Evolutionary conservation across 306 rosid species (phyloP).

Genomic region (Ochetophila trinervis): DNA sequence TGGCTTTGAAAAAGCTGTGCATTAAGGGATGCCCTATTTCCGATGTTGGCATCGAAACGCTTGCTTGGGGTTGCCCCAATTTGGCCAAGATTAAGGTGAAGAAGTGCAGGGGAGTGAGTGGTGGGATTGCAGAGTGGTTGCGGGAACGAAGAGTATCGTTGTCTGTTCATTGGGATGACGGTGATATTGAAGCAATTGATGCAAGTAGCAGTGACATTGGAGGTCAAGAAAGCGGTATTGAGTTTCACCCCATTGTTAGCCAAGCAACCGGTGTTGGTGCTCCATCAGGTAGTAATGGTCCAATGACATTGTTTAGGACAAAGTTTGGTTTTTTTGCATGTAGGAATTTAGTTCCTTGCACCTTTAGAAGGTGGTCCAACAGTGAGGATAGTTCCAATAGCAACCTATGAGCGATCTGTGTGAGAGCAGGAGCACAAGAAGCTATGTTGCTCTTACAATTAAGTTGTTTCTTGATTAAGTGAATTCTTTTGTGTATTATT

Average conservation of each 20-base stretch:
- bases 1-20: conserved; percentile 69
- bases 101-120: conserved; percentile 69
- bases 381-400: not conserved
- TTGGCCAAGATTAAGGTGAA: conserved; percentile 77
- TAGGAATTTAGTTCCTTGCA: conserved; percentile 45
- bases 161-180: conserved; percentile 58
- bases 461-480: not conserved
- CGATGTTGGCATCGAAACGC: conserved; percentile 56
- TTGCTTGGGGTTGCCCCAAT: conserved; percentile 77
- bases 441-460: not conserved
- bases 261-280: conserved; percentile 27
- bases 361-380: conserved; percentile 37
- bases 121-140: conserved; percentile 57
- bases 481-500: conserved; percentile 17
- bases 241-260: conserved; percentile 12
- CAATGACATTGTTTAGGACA: conserved; percentile 42
- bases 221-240: conserved; percentile 32
- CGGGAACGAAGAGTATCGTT: conserved; percentile 53
- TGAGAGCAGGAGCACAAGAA: not conserved
- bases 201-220: conserved; percentile 36
- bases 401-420: not conserved
- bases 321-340: conserved; percentile 48
- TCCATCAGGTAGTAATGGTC: conserved; percentile 38
- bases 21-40: conserved; percentile 85
- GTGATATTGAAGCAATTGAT: conserved; percentile 45